Evolutionary conservation across 352 stramenopile species (phyloP), one percentile per base, ranked within the genome.

Genomic region (Pythium phragmitis): DNA sequence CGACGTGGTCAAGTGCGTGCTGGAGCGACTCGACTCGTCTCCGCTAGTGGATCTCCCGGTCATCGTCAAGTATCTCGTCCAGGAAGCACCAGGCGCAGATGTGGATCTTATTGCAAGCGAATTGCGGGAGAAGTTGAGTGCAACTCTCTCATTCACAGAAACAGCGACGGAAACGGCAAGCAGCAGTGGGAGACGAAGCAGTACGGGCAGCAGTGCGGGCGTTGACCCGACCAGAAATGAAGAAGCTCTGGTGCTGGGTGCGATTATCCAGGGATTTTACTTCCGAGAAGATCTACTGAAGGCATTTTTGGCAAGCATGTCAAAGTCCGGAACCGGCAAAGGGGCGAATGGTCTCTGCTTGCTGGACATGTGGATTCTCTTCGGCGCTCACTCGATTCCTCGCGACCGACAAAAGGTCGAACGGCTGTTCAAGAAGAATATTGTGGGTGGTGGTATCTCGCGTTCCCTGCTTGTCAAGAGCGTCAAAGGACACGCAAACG

Each of bases 61-160:
- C n/a, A 79, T 89, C 45, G 76, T 89, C 57, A 84, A 82, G 51
- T 89, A 87, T 53, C 73, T 89, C 26, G 69, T 89, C 0, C 76
- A 87, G 60, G 75, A 84, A 47, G 68, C 76, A 3, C 74, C 80
- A 2, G 60, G 43, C 12, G 52, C 54, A 0, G 65, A 84, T 21
- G 61, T 82, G 3, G 71, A 80, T 6, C 55, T 72, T 36, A 79
- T 86, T 12, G 68, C 72, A 12, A 66, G 69, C 30, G 59, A 82
- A 21, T 41, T 89, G 19, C 65, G 76, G 0, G 76, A 85, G 3
- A 87, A 87, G 34, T 36, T 89, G 19, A 87, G 78, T 51, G 61
- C 65, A n/a, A 72, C 72, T 12, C 48, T 85, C 1, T 53, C 68
- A 8, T 79, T 83, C 23, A 37, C 37, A 7, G 62, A 62, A 42